phyloP scores from a whole-genome alignment of 768 basidiomycete genomes.

The Suillus placidus region DNA sequence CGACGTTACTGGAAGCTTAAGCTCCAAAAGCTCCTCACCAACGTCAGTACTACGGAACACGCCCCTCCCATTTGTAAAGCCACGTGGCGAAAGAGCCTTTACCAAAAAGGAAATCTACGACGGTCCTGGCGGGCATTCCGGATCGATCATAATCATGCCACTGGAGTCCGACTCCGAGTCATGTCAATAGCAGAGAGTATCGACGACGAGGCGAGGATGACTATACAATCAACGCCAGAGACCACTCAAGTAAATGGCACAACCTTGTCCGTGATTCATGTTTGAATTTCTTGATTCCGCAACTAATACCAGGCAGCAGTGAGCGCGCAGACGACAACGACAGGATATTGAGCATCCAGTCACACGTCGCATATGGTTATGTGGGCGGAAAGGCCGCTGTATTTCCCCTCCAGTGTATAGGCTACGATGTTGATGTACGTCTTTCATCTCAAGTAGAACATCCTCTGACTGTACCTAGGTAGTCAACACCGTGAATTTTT shows the following conservation, averaged over 20 bases:
- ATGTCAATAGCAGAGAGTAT: neutral
- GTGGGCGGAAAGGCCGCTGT: slow-evolving; percentile 85
- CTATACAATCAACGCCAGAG: neutral
- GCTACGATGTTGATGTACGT: slow-evolving; percentile 93
- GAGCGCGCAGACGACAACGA: slow-evolving; percentile 27
- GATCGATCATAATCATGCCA: neutral
- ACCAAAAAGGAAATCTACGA: slow-evolving; percentile 2
- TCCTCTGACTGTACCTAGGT: slow-evolving; percentile 45
- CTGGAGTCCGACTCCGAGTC: neutral
- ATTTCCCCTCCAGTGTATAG: slow-evolving; percentile 81
- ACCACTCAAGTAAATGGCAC: neutral
- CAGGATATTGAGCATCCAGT: slow-evolving; percentile 87
- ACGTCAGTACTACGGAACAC: slow-evolving; percentile 1
- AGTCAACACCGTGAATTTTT: slow-evolving; percentile 92
- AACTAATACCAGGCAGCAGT: neutral
- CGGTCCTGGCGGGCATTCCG: neutral
- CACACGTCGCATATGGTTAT: slow-evolving; percentile 92
- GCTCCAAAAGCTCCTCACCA: neutral
- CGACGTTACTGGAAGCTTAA: neutral
- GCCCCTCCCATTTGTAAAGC: slow-evolving; percentile 4
- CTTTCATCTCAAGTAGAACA: neutral
- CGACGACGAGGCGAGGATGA: slow-evolving; percentile 1
- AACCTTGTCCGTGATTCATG: neutral
- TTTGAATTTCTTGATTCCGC: neutral
- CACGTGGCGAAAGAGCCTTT: slow-evolving; percentile 4